phyloP scores from a whole-genome alignment of 192 early-diverging fungal genomes.

The Entophlyctis luteolus region DNA sequence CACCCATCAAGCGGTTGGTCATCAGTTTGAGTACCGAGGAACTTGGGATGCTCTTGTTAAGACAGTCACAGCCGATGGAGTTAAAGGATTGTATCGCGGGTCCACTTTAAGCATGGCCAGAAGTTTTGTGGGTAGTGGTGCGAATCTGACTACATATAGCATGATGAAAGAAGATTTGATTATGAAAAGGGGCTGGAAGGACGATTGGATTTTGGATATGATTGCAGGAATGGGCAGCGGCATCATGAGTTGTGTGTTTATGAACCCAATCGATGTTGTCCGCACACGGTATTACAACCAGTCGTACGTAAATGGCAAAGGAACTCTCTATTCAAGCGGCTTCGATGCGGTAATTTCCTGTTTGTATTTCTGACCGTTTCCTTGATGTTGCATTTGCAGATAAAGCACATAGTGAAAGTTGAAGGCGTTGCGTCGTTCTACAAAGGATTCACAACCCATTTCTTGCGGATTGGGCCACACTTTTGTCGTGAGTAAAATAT shows the following conservation, averaged over 20 bases:
- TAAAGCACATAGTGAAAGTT: slow-evolving; percentile 53
- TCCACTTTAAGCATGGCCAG: slow-evolving; percentile 61
- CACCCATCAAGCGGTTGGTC: slow-evolving; percentile 59
- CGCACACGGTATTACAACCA: slow-evolving; percentile 73
- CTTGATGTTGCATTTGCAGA: background rate
- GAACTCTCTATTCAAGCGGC: slow-evolving; percentile 48
- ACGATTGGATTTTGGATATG: slow-evolving; percentile 65
- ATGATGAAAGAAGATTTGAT: slow-evolving; percentile 66
- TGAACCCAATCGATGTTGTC: slow-evolving; percentile 57
- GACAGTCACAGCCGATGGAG: slow-evolving; percentile 53
- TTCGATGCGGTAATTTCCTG: slow-evolving; percentile 35
- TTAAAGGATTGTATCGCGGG: slow-evolving; percentile 66
- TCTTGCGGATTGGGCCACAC: slow-evolving; percentile 74
- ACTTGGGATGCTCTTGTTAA: slow-evolving; percentile 51
- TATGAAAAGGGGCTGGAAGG: slow-evolving; percentile 53
- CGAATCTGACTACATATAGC: slow-evolving; percentile 63
- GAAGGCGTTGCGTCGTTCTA: slow-evolving; percentile 68
- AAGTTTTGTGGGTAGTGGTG: slow-evolving; percentile 62
- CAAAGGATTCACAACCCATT: slow-evolving; percentile 69
- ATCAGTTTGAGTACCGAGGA: slow-evolving; percentile 59
- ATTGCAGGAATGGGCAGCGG: slow-evolving; percentile 58
- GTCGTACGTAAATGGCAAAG: slow-evolving; percentile 59
- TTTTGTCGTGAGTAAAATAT: slow-evolving; percentile 53
- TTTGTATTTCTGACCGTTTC: background rate
- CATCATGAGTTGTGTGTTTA: slow-evolving; percentile 48